Percentiles rank a stretch among this genome's conserved stretches.
Conservation (phyloP, 2,329 filamentous ascomycete species). For the Calycina marina region DNA sequence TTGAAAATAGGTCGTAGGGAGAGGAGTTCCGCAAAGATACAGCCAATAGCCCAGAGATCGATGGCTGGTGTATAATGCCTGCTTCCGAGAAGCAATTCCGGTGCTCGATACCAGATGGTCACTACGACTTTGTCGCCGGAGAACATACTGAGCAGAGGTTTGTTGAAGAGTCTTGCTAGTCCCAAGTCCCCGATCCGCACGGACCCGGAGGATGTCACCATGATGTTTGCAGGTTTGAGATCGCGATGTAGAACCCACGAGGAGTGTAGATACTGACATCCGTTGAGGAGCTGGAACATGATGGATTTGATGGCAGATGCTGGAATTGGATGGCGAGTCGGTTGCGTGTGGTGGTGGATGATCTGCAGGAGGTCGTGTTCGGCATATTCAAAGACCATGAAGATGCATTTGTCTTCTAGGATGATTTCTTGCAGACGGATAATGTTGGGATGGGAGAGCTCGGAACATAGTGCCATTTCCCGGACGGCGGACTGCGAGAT, state of each 20-base stretch:
- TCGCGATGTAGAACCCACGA: conserved; percentile 98
- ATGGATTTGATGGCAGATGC: conserved; percentile 83
- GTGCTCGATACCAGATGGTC: conserved; percentile 97
- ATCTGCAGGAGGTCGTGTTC: conserved; percentile 96
- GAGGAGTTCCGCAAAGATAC: conserved; percentile 90
- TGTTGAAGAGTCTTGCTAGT: conserved; percentile 82
- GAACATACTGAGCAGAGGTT: conserved; percentile 82
- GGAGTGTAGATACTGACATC: conserved; percentile 82
- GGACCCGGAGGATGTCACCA: conserved; percentile 81
- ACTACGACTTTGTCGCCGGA: conserved; percentile 96
- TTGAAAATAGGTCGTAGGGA: conserved; percentile 93
- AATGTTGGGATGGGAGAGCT: conserved; percentile 77
- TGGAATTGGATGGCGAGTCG: conserved; percentile 75
- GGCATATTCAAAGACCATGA: conserved; percentile 98
- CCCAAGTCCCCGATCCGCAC: conserved; percentile 94
- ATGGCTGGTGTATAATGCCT: conserved; percentile 96
- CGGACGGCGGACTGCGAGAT: conserved; percentile 95
- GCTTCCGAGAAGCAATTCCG: conserved; percentile 79
- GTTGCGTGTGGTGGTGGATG: conserved; percentile 89
- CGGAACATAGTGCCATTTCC: conserved; percentile 93
- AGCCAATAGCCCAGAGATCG: conserved; percentile 94
- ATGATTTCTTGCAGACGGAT: conserved; percentile 91
- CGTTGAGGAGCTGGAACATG: conserved; percentile 90
- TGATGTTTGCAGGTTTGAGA: conserved; percentile 95
- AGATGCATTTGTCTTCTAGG: conserved; percentile 96